A percentile compares a stretch with the other conserved stretches of the same genome.
phyloP scores from a whole-genome alignment of 1,284 basidiomycete species.

The Rhodotorula sp. region DNA sequence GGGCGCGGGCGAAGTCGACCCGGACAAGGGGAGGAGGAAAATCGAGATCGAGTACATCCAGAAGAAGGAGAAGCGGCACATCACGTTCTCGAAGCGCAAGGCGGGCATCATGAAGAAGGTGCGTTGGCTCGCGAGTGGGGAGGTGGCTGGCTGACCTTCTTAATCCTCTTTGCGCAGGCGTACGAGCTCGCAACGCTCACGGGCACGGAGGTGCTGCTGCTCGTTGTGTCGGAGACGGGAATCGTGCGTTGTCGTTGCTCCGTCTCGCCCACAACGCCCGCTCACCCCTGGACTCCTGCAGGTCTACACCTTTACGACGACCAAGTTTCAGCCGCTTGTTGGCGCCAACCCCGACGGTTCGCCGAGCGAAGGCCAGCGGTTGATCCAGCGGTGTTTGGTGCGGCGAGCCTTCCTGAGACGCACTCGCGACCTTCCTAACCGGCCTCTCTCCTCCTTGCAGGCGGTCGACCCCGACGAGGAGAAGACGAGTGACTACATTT shows the following conservation, averaged over 20 bases:
- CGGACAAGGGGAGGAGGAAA: slow-evolving; percentile 75
- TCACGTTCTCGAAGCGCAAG: slow-evolving; percentile 99
- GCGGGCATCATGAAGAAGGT: slow-evolving; percentile 99
- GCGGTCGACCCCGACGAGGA: slow-evolving; percentile 33
- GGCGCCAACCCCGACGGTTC: slow-evolving; percentile 62
- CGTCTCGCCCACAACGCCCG: not conserved
- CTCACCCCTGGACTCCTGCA: slow-evolving; percentile 1
- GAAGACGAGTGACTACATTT: slow-evolving; percentile 37
- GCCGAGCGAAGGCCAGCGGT: slow-evolving; percentile 83
- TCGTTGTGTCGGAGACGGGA: slow-evolving; percentile 97
- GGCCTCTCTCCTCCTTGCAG: slow-evolving; percentile 1
- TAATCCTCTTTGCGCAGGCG: slow-evolving; percentile 61
- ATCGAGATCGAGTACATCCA: slow-evolving; percentile 99
- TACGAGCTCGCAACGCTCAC: slow-evolving; percentile 97
- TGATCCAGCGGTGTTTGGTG: slow-evolving; percentile 72
- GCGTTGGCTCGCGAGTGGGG: slow-evolving; percentile 51
- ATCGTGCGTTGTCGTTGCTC: slow-evolving; percentile 63
- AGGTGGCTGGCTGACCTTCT: slow-evolving; percentile 19
- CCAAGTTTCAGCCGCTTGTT: slow-evolving; percentile 91
- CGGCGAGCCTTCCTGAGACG: not conserved
- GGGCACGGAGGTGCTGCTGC: slow-evolving; percentile 92
- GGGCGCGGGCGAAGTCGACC: slow-evolving; percentile 5
- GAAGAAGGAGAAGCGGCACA: slow-evolving; percentile 67
- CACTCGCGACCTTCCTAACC: not conserved
- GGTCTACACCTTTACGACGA: slow-evolving; percentile 74